A percentile compares a stretch with the other conserved stretches of the same genome.
These are phyloP conservation scores for Amaranthus cruentus DNA, from an alignment of 148 eudicot genomes.

Conservation along the genomic window DNA sequence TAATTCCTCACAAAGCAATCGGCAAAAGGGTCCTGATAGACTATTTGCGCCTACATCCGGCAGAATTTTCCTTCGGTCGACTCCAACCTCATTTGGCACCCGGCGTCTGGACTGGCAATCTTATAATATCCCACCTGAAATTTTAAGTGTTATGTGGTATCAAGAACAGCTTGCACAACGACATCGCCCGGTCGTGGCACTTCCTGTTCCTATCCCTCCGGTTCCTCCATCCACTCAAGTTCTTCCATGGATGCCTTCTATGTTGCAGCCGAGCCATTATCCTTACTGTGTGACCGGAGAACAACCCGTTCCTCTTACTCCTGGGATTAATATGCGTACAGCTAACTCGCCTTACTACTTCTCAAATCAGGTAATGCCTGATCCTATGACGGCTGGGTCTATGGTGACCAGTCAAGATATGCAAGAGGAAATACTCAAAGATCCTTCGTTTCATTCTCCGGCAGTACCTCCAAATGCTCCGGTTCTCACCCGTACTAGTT, in stretches of 20 bases:
- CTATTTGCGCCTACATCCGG: constrained; percentile 14
- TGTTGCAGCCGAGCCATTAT: constrained; percentile 29
- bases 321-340: constrained; percentile 7
- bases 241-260: constrained; percentile 34
- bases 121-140: constrained; percentile 34
- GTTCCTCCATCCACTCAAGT: constrained; percentile 27
- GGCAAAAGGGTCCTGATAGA: constrained; percentile 14
- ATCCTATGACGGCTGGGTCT: constrained; percentile 24
- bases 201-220: constrained; percentile 30
- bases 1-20: constrained; percentile 21
- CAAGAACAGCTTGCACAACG: constrained; percentile 40
- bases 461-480: constrained; percentile 11
- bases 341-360: constrained; percentile 24
- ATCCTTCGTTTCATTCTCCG: constrained; percentile 18
- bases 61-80: constrained; percentile 9
- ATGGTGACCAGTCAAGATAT: constrained; percentile 42
- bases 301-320: constrained; percentile 19
- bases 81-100: constrained; percentile 18
- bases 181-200: constrained; percentile 36
- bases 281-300: constrained; percentile 18
- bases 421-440: constrained; percentile 26
- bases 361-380: constrained; percentile 21
- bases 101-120: constrained; percentile 33
- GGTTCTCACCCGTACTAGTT: not conserved
- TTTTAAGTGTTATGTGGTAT: constrained; percentile 44